These are phyloP conservation scores for Hypericum perforatum DNA, from an alignment of 345 rosid species.

Conservation along the genomic window DNA sequence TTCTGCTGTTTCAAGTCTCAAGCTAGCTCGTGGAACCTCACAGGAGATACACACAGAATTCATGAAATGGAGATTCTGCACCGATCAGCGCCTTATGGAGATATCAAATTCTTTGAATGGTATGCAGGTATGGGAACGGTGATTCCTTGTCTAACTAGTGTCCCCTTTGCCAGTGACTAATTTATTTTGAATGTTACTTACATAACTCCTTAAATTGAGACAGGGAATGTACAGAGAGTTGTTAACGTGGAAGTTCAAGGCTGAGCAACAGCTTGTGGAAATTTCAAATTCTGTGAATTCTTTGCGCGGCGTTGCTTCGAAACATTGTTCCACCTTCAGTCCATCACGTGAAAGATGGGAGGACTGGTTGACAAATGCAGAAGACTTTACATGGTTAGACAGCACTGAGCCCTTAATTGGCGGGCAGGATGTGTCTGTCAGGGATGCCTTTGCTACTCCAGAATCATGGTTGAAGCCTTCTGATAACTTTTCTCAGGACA, in stretches of 20 bases:
- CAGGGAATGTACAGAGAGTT: conserved; percentile 57
- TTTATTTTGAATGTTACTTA: neutral
- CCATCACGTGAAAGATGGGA: conserved; percentile 69
- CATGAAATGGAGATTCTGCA: conserved; percentile 48
- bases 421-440: conserved; percentile 26
- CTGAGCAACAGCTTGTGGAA: conserved; percentile 57
- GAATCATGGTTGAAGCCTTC: conserved; percentile 32
- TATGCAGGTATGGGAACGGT: conserved; percentile 46
- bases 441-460: conserved; percentile 26
- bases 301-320: conserved; percentile 33
- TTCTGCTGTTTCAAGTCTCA: no score
- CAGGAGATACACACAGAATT: conserved; percentile 52
- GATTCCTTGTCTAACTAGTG: neutral
- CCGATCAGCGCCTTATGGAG: conserved; percentile 47
- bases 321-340: conserved; percentile 38
- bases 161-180: no score
- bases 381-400: conserved; percentile 48
- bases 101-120: conserved; percentile 57
- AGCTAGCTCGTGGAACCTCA: conserved; percentile 2
- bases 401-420: conserved; percentile 31
- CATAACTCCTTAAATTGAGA: conserved; percentile 5
- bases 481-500: conserved; percentile 33
- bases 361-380: conserved; percentile 60
- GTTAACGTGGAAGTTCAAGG: conserved; percentile 51
- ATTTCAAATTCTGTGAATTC: conserved; percentile 41